Conservation (phyloP, 1,284 basidiomycete genomes). For the Malassezia furfur region DNA sequence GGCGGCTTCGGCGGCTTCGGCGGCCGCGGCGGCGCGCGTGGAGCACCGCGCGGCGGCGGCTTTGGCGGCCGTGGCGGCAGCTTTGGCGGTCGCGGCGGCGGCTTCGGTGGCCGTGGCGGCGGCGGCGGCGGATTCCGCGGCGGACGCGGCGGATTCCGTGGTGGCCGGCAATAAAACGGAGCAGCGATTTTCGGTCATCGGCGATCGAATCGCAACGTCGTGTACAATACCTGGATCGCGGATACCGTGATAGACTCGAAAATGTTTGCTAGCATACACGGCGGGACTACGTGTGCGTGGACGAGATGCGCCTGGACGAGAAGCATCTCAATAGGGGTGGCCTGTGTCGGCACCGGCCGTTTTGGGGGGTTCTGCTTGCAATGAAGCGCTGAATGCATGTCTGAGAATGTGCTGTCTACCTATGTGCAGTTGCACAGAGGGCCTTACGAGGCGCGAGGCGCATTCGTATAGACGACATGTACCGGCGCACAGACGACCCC, state of each 20-base stretch:
- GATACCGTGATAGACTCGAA: not conserved
- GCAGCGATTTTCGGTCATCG: not conserved
- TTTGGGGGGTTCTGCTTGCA: no score
- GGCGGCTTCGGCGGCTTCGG: constrained; percentile 1
- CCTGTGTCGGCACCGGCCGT: no score
- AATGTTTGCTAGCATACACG: not conserved
- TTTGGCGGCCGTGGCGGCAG: constrained; percentile 28
- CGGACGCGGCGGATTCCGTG: not conserved
- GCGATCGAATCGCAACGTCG: not conserved
- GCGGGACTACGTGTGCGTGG: no score
- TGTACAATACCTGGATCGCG: constrained; percentile 8
- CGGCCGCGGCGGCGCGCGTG: not conserved
- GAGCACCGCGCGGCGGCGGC: constrained; percentile 20
- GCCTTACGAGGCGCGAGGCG: no score
- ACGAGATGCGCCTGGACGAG: no score
- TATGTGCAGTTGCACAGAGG: no score
- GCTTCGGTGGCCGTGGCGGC: not conserved
- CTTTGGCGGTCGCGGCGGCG: constrained; percentile 3
- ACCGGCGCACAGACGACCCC: no score
- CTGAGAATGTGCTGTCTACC: no score
- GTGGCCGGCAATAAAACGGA: constrained; percentile 3
- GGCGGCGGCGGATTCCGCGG: constrained; percentile 1
- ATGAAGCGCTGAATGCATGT: no score
- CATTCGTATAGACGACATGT: no score
- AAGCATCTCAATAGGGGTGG: no score